Conservation (phyloP, 1,284 basidiomycete species). For the Ganoderma sinense region DNA sequence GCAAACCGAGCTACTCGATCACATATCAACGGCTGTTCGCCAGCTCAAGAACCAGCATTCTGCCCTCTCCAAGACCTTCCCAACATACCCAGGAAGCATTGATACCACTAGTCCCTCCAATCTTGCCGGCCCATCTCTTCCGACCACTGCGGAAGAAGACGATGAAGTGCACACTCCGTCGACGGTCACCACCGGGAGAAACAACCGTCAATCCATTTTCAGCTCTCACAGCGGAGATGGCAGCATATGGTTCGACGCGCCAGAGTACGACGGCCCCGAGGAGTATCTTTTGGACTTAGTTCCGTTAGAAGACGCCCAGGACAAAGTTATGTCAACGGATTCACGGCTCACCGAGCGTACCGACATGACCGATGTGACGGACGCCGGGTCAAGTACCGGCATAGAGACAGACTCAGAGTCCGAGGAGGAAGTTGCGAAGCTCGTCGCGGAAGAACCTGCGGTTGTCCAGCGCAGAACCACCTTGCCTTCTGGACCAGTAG, state of each 20-base stretch:
- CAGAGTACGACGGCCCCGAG: conserved; percentile 65
- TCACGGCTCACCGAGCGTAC: conserved; percentile 45
- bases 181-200: conserved; percentile 45
- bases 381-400: conserved; percentile 26
- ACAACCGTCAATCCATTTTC: conserved; percentile 57
- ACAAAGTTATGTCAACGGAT: conserved; percentile 43
- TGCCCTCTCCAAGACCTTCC: conserved; percentile 55
- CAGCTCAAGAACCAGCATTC: conserved; percentile 68
- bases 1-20: conserved; percentile 42
- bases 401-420: conserved; percentile 35
- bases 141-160: conserved; percentile 60
- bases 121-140: conserved; percentile 50
- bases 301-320: conserved; percentile 51
- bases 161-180: conserved; percentile 42
- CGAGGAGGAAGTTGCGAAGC: conserved; percentile 31
- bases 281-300: conserved; percentile 70
- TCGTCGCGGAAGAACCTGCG: conserved; percentile 23
- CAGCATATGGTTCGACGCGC: conserved; percentile 79
- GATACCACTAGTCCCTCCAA: conserved; percentile 36
- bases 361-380: conserved; percentile 30
- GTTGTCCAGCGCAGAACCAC: conserved; percentile 60
- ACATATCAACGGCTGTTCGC: conserved; percentile 53
- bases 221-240: conserved; percentile 63
- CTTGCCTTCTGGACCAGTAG: conserved; percentile 72
- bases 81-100: conserved; percentile 48